A percentile compares a stretch with the other conserved stretches of the same genome.
Conservation (phyloP, 306 rosid species). For the Lathyrus aphaca region DNA sequence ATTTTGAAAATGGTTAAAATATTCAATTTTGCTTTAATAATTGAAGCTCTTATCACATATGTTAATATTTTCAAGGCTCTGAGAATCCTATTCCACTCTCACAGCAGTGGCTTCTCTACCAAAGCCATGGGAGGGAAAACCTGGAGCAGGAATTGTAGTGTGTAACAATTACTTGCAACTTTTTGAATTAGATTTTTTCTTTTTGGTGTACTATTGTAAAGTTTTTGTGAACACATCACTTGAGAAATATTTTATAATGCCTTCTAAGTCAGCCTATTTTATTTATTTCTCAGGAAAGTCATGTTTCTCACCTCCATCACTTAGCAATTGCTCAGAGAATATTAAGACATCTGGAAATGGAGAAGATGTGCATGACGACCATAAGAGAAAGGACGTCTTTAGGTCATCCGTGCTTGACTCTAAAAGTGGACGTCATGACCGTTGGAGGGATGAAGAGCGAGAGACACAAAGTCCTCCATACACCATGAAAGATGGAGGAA, state of each 20-base stretch:
- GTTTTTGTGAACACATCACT: neutral
- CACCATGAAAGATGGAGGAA: constrained; percentile 87
- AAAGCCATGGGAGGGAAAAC: constrained; percentile 81
- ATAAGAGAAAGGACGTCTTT: too few relatives aligned
- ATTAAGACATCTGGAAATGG: too few relatives aligned
- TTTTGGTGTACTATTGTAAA: neutral
- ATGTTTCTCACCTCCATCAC: constrained; percentile 51
- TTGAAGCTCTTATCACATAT: constrained; percentile 11
- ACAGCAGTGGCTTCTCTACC: constrained; percentile 96
- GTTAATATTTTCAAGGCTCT: constrained; percentile 74
- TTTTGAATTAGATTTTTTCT: constrained; percentile 13
- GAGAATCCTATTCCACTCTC: constrained; percentile 94
- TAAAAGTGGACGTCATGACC: too few relatives aligned
- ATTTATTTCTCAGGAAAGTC: constrained; percentile 56
- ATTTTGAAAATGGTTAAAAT: constrained; percentile 1
- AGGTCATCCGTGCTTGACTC: too few relatives aligned
- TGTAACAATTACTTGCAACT: constrained; percentile 44
- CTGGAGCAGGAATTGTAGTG: constrained; percentile 72
- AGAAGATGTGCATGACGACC: too few relatives aligned
- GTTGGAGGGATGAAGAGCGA: too few relatives aligned
- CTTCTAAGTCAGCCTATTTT: neutral
- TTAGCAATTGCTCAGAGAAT: too few relatives aligned
- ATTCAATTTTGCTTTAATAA: neutral
- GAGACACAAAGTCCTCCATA: constrained; percentile 71
- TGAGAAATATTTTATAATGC: constrained; percentile 6